Evolutionary conservation across 352 stramenopile genomes (phyloP).

Genomic region (Pythium phragmitis): DNA sequence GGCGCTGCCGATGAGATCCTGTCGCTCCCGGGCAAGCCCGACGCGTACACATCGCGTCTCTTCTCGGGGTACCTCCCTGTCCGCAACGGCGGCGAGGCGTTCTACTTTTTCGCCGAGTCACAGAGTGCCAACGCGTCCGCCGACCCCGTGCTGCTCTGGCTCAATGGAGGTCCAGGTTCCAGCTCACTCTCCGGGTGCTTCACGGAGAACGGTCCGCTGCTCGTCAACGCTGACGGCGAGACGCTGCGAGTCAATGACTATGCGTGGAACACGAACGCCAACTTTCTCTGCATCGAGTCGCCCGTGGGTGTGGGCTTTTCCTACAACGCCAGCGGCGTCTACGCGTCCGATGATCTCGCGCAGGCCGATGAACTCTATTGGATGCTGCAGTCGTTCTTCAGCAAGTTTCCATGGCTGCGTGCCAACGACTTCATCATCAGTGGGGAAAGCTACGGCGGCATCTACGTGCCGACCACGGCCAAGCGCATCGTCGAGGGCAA

Average conservation of each 20-base stretch:
- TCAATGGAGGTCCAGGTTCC: constrained; percentile 62
- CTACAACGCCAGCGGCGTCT: constrained; percentile 62
- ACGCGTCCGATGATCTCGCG: constrained; percentile 68
- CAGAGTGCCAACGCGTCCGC: constrained; percentile 37
- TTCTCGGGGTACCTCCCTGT: constrained; percentile 63
- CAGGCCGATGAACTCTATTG: constrained; percentile 78
- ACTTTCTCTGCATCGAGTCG: constrained; percentile 65
- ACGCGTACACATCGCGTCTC: constrained; percentile 55
- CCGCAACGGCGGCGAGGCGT: constrained; percentile 52
- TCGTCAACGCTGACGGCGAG: constrained; percentile 54
- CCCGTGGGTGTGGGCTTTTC: constrained; percentile 64
- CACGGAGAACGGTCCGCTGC: constrained; percentile 65
- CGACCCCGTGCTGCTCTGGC: constrained; percentile 66
- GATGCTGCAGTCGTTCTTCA: constrained; percentile 83
- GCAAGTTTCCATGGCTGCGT: constrained; percentile 80
- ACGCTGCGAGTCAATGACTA: constrained; percentile 46
- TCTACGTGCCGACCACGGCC: constrained; percentile 74
- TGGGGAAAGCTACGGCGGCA: constrained; percentile 76
- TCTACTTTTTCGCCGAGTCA: constrained; percentile 72
- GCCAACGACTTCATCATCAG: constrained; percentile 80
- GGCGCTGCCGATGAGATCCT: constrained; percentile 22
- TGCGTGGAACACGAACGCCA: constrained; percentile 57
- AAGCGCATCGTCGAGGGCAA: constrained; percentile 59
- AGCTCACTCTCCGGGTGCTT: constrained; percentile 65
- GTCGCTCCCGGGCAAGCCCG: constrained; percentile 30